Percentiles rank a stretch among this genome's conserved stretches.
Conservation (phyloP, 2,329 filamentous ascomycete genomes). For the Colletotrichum sp. region DNA sequence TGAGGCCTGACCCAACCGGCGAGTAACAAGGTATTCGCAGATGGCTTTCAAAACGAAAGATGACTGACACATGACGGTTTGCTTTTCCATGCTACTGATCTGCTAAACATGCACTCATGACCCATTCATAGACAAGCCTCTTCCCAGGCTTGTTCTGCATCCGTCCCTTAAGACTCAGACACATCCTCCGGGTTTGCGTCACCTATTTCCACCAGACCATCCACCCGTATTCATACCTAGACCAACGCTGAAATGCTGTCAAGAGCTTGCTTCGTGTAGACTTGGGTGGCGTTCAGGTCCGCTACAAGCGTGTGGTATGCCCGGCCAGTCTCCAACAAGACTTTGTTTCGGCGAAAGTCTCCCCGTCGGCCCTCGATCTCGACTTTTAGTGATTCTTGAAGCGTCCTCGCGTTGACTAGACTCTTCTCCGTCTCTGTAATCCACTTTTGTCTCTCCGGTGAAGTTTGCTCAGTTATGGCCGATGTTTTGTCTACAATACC, state of each 20-base stretch:
- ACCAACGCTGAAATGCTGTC: background rate
- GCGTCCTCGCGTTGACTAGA: background rate
- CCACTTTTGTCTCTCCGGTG: background rate
- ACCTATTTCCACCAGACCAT: background rate
- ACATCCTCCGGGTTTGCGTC: background rate
- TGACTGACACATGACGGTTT: no score
- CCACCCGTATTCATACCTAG: background rate
- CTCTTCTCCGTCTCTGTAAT: background rate
- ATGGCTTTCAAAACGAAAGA: no score
- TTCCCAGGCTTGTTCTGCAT: background rate
- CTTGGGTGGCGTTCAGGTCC: background rate
- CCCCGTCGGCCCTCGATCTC: background rate
- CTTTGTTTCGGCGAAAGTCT: background rate
- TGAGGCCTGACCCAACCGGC: no score
- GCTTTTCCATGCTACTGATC: no score
- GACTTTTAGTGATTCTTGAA: background rate
- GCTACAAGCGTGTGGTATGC: background rate
- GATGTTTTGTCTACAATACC: background rate
- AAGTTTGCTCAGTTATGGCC: background rate
- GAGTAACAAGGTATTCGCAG: no score
- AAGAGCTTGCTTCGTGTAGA: background rate
- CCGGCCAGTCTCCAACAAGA: background rate
- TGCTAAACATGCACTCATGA: no score
- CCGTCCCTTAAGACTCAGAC: background rate
- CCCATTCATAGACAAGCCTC: background rate